These are phyloP conservation scores for Torulaspora pretoriensis DNA, from an alignment of 1,139 yeast species.

Conservation along the genomic window DNA sequence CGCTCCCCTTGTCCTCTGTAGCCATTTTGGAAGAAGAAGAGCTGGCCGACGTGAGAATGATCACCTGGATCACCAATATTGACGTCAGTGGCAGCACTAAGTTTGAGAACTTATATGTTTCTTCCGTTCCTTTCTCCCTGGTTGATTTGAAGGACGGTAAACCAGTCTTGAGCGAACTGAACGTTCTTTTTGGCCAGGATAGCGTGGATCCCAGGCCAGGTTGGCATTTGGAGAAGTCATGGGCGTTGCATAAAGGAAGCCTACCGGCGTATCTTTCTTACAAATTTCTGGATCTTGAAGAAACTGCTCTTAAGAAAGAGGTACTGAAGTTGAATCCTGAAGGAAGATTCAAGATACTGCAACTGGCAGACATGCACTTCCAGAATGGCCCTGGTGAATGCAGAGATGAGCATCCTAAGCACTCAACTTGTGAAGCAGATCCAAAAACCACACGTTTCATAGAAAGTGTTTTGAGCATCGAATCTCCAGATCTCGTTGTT, in stretches of 20 bases:
- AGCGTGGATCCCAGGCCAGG: constrained; percentile 73
- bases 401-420: constrained; percentile 59
- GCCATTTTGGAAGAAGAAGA: constrained; percentile 5
- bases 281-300: constrained; percentile 1
- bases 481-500: constrained; percentile 76
- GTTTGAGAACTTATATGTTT: constrained; percentile 8
- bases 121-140: constrained; percentile 1
- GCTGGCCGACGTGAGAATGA: not conserved
- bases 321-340: constrained; percentile 34
- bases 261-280: constrained; percentile 10
- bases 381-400: constrained; percentile 75
- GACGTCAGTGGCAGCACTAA: constrained; percentile 2
- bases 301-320: not conserved
- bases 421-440: constrained; percentile 66
- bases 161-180: constrained; percentile 40
- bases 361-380: constrained; percentile 83
- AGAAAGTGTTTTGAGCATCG: constrained; percentile 59
- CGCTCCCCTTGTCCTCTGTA: constrained; percentile 5
- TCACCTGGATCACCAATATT: constrained; percentile 6
- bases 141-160: constrained; percentile 6
- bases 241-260: constrained; percentile 24
- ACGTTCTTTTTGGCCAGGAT: constrained; percentile 66
- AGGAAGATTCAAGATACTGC: constrained; percentile 68
- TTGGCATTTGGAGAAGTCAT: constrained; percentile 49
- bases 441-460: constrained; percentile 60